phyloP scores from a whole-genome alignment of 257 asterid species.

The Nicotiana obtusifolia region DNA sequence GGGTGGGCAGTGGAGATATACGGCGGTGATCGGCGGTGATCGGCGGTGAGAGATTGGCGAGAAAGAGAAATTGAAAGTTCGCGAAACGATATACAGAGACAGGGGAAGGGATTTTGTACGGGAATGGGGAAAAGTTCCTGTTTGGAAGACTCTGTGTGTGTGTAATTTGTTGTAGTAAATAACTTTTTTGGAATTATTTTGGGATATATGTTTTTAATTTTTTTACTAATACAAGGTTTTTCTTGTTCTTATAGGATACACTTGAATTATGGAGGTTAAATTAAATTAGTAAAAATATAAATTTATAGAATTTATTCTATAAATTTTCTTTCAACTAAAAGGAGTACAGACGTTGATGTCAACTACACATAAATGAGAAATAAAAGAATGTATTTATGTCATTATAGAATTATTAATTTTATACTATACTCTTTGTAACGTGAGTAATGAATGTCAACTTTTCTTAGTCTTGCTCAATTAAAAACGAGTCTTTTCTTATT shows the following conservation, averaged over 20 bases:
- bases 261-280: neutral
- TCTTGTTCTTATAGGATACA: neutral
- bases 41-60: neutral
- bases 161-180: neutral
- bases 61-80: neutral
- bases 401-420: neutral
- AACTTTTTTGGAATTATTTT: neutral
- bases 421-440: no score
- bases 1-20: no score
- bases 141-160: conserved; percentile 1
- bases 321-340: neutral
- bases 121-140: neutral
- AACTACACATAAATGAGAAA: neutral
- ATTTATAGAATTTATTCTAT: neutral
- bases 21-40: neutral
- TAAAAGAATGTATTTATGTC: neutral
- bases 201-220: neutral
- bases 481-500: no score
- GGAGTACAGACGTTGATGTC: neutral
- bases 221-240: neutral
- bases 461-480: no score
- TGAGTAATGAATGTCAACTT: no score
- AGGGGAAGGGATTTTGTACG: no score
- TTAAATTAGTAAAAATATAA: neutral
- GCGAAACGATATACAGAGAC: neutral